Evolutionary conservation across 805 yeast genomes (phyloP).

Genomic region (Candida montana): DNA sequence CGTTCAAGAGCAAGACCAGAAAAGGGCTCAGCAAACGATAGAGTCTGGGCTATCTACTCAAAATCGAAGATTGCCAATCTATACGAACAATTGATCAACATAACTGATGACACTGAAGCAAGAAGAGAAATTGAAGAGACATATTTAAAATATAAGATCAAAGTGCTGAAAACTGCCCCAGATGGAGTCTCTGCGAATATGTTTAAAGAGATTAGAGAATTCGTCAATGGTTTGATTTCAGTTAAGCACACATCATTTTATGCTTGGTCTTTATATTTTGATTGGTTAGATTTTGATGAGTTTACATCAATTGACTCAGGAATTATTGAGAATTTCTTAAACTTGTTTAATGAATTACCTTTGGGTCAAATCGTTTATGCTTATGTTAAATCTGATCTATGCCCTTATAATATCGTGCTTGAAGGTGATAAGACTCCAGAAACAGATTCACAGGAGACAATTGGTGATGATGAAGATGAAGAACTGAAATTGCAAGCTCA

Average conservation of each 20-base stretch:
- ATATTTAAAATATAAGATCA: slow-evolving; percentile 51
- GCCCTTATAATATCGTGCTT: slow-evolving; percentile 40
- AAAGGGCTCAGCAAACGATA: slow-evolving; percentile 27
- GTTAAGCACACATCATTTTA: slow-evolving; percentile 54
- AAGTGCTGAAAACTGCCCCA: slow-evolving; percentile 50
- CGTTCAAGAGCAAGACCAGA: slow-evolving; percentile 33
- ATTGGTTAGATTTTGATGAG: slow-evolving; percentile 58
- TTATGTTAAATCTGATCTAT: slow-evolving; percentile 60
- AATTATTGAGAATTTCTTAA: slow-evolving; percentile 46
- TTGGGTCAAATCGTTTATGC: slow-evolving; percentile 59
- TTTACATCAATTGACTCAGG: slow-evolving; percentile 45
- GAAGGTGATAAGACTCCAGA: slow-evolving; percentile 13
- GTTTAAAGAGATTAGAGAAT: slow-evolving; percentile 41
- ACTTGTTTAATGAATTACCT: slow-evolving; percentile 54
- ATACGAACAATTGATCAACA: slow-evolving; percentile 52
- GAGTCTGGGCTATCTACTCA: slow-evolving; percentile 42
- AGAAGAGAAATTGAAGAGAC: slow-evolving; percentile 59
- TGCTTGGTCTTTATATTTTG: slow-evolving; percentile 72
- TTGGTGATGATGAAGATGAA: slow-evolving; percentile 8
- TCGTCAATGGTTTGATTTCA: slow-evolving; percentile 68
- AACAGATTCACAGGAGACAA: slow-evolving; percentile 14
- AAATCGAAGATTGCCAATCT: slow-evolving; percentile 48
- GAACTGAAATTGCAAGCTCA: slow-evolving; percentile 22
- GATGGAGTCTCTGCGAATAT: slow-evolving; percentile 32
- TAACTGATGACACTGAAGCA: slow-evolving; percentile 52